Evolutionary conservation across 179 eudicot species (phyloP), one percentile per base, ranked within the genome.

Genomic region (Camellia oleifera): DNA sequence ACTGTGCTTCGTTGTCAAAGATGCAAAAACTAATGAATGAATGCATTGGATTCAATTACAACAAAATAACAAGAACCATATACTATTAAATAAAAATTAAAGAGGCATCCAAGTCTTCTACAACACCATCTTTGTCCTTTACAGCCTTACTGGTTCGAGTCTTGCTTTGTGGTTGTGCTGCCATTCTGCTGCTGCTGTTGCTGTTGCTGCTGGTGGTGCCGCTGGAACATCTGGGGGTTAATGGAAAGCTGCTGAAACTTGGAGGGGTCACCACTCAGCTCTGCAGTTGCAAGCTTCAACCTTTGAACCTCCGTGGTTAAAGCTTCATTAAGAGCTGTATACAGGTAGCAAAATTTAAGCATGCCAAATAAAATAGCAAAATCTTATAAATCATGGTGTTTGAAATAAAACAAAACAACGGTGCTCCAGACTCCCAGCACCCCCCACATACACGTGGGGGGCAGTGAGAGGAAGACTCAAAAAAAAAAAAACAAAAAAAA

Each of bases 291-390:
- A 74, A 94, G 82, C 94, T 91, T 96, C 82, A 96, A 84, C 63
- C 98, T 93, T 73, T 94, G 99, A 77, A 96, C 97, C 86, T 96
- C 99, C 0, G 92, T 90, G 3, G 93, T 87, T 80, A 96, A 81
- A 45, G 98, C 92, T 74, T 96, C 99, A 12, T 96, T 92, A 46
- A 96, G 85, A 83, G 99, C 99, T 96, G 99, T 58, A 32, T 72
- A 85, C 60, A 65, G 45, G 67, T 23, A 45, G 46, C 72, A 57
- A 82, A n/a, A 53, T 77, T 42, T 69, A 54, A 42, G 63, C 3
- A 52, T 52, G 72, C 52, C 32, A 2, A 57, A 57, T 6, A 57
- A 57, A 9, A 57, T 0, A 9, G 17, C 61, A 57, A 57, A 48
- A 48, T 48, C 52, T 57, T 13, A 3, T 9, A 13, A 11, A 57